Evolutionary conservation across 495 filamentous ascomycete species (phyloP).

Genomic region (Penicillium canariense): DNA sequence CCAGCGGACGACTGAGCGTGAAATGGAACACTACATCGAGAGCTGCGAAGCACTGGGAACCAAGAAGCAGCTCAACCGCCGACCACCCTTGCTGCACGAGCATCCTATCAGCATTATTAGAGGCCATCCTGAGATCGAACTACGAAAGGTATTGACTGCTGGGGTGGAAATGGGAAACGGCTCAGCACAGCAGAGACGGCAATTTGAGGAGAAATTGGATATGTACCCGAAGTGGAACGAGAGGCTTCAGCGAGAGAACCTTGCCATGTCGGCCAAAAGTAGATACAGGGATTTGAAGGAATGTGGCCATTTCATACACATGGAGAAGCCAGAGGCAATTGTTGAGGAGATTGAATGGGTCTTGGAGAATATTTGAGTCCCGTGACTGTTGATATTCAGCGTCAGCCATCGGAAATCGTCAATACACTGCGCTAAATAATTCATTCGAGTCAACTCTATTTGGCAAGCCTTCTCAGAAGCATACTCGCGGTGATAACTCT

Average conservation of each 20-base stretch:
- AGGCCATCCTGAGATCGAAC: constrained; percentile 4
- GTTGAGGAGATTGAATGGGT: constrained; percentile 5
- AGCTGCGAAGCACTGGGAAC: constrained; percentile 1
- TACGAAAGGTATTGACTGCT: not conserved
- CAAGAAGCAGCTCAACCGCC: constrained; percentile 7
- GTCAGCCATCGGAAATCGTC: not conserved
- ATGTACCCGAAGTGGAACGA: not conserved
- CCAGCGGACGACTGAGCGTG: not conserved
- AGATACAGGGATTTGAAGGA: not conserved
- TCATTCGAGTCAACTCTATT: too few species aligned
- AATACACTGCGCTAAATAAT: too few species aligned
- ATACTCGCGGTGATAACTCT: too few species aligned
- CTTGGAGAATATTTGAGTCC: not conserved
- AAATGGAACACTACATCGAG: constrained; percentile 7
- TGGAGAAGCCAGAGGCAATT: constrained; percentile 1
- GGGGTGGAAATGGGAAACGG: constrained; percentile 1
- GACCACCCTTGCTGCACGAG: not conserved
- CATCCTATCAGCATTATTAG: constrained; percentile 2
- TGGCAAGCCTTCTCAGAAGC: too few species aligned
- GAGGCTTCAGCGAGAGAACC: constrained; percentile 1
- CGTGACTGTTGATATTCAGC: not conserved
- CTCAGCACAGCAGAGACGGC: not conserved
- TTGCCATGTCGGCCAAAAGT: not conserved
- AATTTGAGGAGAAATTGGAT: not conserved
- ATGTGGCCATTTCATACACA: constrained; percentile 6